A percentile compares a stretch with the other conserved stretches of the same genome.
Conservation (phyloP, 176 grass and related monocot species). For the Phyllostachys edulis region DNA sequence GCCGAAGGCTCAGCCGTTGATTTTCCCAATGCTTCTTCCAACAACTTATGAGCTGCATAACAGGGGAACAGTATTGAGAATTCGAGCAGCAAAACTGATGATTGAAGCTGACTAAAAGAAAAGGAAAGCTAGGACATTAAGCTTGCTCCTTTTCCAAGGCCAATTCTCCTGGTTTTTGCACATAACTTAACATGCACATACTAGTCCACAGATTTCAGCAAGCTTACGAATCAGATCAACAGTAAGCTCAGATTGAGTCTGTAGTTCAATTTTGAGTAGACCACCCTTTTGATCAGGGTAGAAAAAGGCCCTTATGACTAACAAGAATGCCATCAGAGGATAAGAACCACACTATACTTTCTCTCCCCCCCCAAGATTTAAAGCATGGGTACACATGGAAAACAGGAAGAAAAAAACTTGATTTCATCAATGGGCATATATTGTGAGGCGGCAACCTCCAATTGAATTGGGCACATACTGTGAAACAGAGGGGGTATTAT, state of each 20-base stretch:
- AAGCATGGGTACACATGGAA: background rate
- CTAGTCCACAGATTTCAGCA: constrained; percentile 16
- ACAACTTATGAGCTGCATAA: constrained; percentile 60
- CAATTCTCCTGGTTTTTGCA: background rate
- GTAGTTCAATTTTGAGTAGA: constrained; percentile 10
- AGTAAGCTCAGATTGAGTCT: background rate
- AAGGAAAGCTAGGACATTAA: background rate
- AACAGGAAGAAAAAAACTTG: background rate
- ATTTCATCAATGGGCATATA: background rate
- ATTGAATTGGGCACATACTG: background rate
- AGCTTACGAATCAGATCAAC: background rate
- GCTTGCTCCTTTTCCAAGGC: background rate
- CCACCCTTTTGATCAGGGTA: background rate
- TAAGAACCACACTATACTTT: background rate
- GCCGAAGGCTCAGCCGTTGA: background rate
- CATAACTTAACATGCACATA: background rate
- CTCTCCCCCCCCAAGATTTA: background rate
- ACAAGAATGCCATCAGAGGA: background rate
- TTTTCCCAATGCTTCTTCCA: constrained; percentile 61
- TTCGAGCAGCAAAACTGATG: constrained; percentile 1
- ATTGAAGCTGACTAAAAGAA: background rate
- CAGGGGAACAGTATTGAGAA: background rate
- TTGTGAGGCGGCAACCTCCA: constrained; percentile 4
- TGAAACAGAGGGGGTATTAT: background rate
- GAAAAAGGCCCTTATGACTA: background rate